Evolutionary conservation across 2,329 filamentous ascomycete species (phyloP), one percentile per base, ranked within the genome.

Genomic region (Cadophora gregata): DNA sequence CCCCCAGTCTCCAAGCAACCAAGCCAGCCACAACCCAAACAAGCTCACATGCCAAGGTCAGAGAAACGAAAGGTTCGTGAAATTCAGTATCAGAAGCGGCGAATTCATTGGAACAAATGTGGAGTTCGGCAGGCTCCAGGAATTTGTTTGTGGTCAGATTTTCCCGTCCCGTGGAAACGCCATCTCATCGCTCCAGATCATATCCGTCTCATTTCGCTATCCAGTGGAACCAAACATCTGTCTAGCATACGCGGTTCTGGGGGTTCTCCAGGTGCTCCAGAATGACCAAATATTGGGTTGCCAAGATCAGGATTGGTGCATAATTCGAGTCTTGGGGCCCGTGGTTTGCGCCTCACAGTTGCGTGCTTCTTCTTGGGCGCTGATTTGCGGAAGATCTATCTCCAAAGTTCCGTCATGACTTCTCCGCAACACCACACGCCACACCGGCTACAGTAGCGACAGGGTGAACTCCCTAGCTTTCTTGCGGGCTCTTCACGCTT

Each of bases 301-400:
- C 33, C 47, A 53, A 24, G 47, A 10, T n/a, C 31, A 29, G 50
- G 61, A 63, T 63, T 63, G 61, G 61, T 63, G 61, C 61, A 38
- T 31, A 56, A 56, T 63, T 63, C 61, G 61, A 36, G 25, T 47
- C 8, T 47, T 33, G 24, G 27, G 48, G 50, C 59, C n/a, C 59
- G 59, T 55, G 47, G 31, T 47, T 58, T 48, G 24, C 47, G 31
- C 42, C 61, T 63, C 51, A 21, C 51, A 31, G 1, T 33, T 33
- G 61, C 14, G 51, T 3, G 14, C 19, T 27, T 3, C 21, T 56
- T 36, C 61, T 45, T 36, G 61, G 2, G 3, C 14, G 62, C 29
- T 66, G 59, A 66, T 62, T 59, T 31, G 64, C 56, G 64, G 64
- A 66, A 66, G 24, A 66, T 59, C 16, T 42, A 58, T 21, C n/a